Conservation (phyloP, 176 grass and related monocot species). For the Zoysia japonica region DNA sequence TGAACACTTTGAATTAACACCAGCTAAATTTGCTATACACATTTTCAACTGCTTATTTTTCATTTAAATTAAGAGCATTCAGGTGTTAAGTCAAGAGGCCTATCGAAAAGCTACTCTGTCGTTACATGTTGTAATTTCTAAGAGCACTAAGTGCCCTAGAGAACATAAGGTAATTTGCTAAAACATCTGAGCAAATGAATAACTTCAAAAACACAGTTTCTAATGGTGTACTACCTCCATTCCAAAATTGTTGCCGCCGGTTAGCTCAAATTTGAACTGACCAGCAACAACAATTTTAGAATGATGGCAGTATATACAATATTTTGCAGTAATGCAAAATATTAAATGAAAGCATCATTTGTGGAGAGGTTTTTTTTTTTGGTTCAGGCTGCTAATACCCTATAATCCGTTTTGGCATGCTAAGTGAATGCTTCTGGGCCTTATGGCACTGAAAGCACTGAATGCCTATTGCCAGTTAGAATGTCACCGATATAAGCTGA, state of each 20-base stretch:
- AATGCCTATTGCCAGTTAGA: conserved; percentile 4
- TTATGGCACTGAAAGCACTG: background rate
- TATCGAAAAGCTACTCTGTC: background rate
- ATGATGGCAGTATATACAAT: background rate
- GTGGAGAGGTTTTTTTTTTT: background rate
- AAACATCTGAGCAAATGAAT: conserved; percentile 13
- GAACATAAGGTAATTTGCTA: background rate
- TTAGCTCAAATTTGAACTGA: too few species aligned
- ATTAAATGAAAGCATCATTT: background rate
- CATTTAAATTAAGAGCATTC: conserved; percentile 2
- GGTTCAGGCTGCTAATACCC: background rate
- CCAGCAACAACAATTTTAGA: too few species aligned
- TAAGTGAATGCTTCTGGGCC: background rate
- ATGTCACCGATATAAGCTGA: background rate
- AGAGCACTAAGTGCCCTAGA: background rate
- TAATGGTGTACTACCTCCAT: too few species aligned
- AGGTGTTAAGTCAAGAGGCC: background rate
- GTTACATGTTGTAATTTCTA: background rate
- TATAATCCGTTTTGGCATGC: background rate
- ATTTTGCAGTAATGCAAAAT: background rate
- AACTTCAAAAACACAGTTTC: background rate
- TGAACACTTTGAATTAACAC: background rate
- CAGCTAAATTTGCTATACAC: background rate
- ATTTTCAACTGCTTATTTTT: conserved; percentile 2
- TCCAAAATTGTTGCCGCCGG: too few species aligned